Percentiles rank a stretch among this genome's conserved stretches.
phyloP scores from a whole-genome alignment of 352 stramenopile genomes.

The Phytopythium litorale region DNA sequence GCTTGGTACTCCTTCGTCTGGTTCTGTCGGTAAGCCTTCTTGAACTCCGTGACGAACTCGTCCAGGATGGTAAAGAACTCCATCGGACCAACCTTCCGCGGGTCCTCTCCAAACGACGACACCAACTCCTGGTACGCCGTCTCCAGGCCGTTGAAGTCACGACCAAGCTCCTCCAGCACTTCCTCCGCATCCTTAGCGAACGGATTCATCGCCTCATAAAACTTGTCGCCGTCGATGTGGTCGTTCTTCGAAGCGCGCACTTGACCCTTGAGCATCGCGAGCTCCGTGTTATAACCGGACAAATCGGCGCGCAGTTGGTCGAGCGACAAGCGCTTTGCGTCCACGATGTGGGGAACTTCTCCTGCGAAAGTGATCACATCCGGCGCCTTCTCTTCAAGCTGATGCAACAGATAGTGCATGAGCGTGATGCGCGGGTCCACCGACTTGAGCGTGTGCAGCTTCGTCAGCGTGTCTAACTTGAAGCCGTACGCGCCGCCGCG shows the following conservation, averaged over 20 bases:
- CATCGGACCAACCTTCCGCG: conserved; percentile 73
- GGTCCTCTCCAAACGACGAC: conserved; percentile 81
- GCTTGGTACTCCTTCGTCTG: conserved; percentile 83
- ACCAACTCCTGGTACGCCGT: conserved; percentile 76
- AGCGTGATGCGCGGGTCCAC: conserved; percentile 75
- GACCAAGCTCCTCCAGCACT: conserved; percentile 73
- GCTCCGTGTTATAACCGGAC: conserved; percentile 76
- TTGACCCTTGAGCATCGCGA: conserved; percentile 83
- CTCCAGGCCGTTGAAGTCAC: conserved; percentile 71
- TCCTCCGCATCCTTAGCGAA: conserved; percentile 80
- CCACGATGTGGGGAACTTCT: conserved; percentile 72
- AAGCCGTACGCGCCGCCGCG: conserved; percentile 90
- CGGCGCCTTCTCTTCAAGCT: conserved; percentile 72
- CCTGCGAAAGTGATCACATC: conserved; percentile 76
- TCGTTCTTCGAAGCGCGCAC: conserved; percentile 74
- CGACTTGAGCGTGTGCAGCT: conserved; percentile 85
- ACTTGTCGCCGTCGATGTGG: conserved; percentile 66
- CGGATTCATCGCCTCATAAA: conserved; percentile 79
- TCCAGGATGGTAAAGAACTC: conserved; percentile 83
- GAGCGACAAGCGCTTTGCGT: conserved; percentile 76
- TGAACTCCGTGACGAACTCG: conserved; percentile 84
- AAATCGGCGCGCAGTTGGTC: conserved; percentile 81
- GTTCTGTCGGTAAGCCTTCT: conserved; percentile 86
- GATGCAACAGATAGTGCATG: conserved; percentile 78
- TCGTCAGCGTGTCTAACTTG: conserved; percentile 88